phyloP scores from a whole-genome alignment of 2,329 filamentous ascomycete species.

The Colletotrichum theobromicola region DNA sequence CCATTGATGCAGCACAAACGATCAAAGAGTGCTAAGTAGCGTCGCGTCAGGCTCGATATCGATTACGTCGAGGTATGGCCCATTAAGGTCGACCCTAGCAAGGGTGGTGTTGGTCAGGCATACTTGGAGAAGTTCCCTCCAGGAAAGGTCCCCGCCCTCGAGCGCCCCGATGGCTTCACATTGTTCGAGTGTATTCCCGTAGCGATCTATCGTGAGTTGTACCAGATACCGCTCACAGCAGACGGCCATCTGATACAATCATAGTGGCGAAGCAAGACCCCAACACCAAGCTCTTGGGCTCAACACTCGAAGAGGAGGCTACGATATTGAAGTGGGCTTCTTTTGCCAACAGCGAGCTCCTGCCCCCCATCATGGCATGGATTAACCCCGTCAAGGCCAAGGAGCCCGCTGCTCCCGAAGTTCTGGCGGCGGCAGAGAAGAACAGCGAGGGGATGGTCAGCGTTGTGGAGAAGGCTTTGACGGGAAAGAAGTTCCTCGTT shows the following conservation, averaged over 20 bases:
- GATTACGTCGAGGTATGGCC: slow-evolving; percentile 12
- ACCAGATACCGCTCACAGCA: neutral
- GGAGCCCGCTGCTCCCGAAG: neutral
- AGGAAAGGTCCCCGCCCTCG: slow-evolving; percentile 2
- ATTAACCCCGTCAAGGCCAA: slow-evolving; percentile 7
- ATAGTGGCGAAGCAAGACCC: slow-evolving; percentile 8
- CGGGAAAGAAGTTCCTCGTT: slow-evolving; percentile 12
- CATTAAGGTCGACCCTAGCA: slow-evolving; percentile 12
- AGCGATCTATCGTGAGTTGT: neutral
- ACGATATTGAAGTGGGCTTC: slow-evolving; percentile 12
- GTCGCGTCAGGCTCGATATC: neutral
- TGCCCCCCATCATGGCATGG: slow-evolving; percentile 10
- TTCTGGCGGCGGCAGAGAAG: slow-evolving; percentile 5
- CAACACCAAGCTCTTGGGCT: slow-evolving; percentile 7
- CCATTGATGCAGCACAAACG: accelerated
- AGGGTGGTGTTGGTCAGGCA: slow-evolving; percentile 6
- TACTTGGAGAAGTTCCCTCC: slow-evolving; percentile 4
- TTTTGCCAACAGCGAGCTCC: slow-evolving; percentile 12
- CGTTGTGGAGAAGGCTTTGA: slow-evolving; percentile 11
- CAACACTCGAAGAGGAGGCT: slow-evolving; percentile 6
- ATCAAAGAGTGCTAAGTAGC: neutral
- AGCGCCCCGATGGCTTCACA: slow-evolving; percentile 1
- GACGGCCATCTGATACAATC: neutral
- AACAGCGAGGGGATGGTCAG: slow-evolving; percentile 11
- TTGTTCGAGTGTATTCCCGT: slow-evolving; percentile 5